Conservation (phyloP, 257 asterid species). For the Eucommia ulmoides region DNA sequence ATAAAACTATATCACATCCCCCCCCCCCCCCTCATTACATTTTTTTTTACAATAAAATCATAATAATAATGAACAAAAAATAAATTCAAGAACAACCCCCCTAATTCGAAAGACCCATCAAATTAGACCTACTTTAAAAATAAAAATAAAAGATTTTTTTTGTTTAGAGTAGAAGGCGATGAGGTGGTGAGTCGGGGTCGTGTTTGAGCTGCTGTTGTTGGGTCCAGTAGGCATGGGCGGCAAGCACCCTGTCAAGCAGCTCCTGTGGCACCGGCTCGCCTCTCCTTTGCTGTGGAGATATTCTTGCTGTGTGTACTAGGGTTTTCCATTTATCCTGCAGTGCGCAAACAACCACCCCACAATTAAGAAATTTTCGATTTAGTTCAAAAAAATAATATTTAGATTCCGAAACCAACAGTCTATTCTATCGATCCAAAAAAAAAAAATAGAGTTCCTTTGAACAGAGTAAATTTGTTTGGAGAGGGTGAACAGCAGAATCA, state of each 20-base stretch:
- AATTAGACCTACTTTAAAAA: constrained; percentile 24
- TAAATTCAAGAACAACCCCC: neutral
- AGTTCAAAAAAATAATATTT: neutral
- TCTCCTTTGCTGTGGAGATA: constrained; percentile 94
- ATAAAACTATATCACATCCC: neutral
- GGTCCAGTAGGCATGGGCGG: constrained; percentile 94
- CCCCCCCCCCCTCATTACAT: constrained; percentile 12
- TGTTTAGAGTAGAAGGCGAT: constrained; percentile 15
- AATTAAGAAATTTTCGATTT: neutral
- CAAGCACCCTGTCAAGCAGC: constrained; percentile 74
- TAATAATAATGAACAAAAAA: constrained; percentile 4
- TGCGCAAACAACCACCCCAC: neutral
- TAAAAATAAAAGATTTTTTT: constrained; percentile 39
- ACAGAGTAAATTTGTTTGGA: neutral
- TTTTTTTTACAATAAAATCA: constrained; percentile 1
- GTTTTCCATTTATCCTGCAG: constrained; percentile 97
- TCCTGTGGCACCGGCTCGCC: constrained; percentile 99
- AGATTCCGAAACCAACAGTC: constrained; percentile 2
- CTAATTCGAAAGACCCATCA: neutral
- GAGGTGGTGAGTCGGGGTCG: too few relatives aligned
- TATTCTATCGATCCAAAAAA: neutral
- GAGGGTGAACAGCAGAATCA: neutral
- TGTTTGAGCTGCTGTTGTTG: constrained; percentile 83
- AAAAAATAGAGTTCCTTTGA: neutral
- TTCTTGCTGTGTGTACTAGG: constrained; percentile 92